Evolutionary conservation across 2,329 filamentous ascomycete species (phyloP).

Genomic region (Blastomyces percursus): DNA sequence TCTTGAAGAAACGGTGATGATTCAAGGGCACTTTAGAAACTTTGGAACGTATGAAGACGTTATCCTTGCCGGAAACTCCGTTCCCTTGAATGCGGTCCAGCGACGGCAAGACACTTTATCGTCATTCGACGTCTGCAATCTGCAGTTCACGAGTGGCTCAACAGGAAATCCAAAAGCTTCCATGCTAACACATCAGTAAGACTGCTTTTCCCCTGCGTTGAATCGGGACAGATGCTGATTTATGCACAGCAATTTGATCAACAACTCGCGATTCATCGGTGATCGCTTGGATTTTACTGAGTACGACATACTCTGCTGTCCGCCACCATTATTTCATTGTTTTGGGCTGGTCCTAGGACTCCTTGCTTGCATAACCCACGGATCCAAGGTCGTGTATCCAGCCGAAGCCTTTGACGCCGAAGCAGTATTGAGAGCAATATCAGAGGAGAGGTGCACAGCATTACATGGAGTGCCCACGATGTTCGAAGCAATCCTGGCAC

Average conservation of each 20-base stretch:
- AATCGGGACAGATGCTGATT: neutral
- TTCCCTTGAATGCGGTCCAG: slow-evolving; percentile 43
- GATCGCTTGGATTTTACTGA: slow-evolving; percentile 60
- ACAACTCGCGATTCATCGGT: slow-evolving; percentile 60
- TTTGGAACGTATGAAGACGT: slow-evolving; percentile 53
- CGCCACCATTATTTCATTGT: slow-evolving; percentile 75
- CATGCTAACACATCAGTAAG: slow-evolving; percentile 60
- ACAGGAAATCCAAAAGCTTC: slow-evolving; percentile 63
- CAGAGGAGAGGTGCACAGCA: slow-evolving; percentile 58
- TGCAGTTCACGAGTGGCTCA: slow-evolving; percentile 66
- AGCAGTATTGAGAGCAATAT: slow-evolving; percentile 56
- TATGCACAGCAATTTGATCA: slow-evolving; percentile 36
- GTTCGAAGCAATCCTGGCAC: slow-evolving; percentile 56
- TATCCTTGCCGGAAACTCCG: slow-evolving; percentile 41
- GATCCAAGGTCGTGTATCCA: slow-evolving; percentile 65
- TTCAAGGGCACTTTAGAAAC: slow-evolving; percentile 44
- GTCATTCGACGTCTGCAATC: slow-evolving; percentile 58
- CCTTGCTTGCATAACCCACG: slow-evolving; percentile 61
- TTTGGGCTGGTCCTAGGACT: slow-evolving; percentile 71
- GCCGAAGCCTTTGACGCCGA: slow-evolving; percentile 60
- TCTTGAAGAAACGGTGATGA: slow-evolving; percentile 46
- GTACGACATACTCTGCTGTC: slow-evolving; percentile 63
- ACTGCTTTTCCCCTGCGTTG: slow-evolving; percentile 1
- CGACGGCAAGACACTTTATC: slow-evolving; percentile 46
- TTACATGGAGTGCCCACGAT: slow-evolving; percentile 75